phyloP scores from a whole-genome alignment of 2,329 filamentous ascomycete species.

The Thielaviopsis euricoi region DNA sequence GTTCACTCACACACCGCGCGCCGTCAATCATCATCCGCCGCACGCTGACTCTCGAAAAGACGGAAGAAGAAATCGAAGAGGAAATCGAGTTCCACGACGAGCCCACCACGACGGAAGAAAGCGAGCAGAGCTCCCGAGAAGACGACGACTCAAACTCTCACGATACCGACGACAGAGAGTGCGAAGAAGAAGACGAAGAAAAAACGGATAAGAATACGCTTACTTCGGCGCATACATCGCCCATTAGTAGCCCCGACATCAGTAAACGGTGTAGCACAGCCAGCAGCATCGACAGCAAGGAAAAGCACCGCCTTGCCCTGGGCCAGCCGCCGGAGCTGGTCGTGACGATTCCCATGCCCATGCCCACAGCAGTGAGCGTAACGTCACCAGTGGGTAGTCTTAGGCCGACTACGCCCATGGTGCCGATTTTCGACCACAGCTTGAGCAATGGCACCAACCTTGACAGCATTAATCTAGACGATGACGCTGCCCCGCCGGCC shows the following conservation, averaged over 20 bases:
- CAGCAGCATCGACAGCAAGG: constrained; percentile 11
- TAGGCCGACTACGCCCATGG: constrained; percentile 10
- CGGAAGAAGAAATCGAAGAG: constrained; percentile 17
- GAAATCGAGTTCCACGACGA: constrained; percentile 8
- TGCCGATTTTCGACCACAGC: constrained; percentile 18
- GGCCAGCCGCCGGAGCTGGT: constrained; percentile 7
- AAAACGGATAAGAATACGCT: constrained; percentile 11
- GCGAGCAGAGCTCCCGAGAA: neutral
- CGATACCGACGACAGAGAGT: constrained; percentile 5
- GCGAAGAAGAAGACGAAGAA: constrained; percentile 9
- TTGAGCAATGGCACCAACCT: constrained; percentile 31
- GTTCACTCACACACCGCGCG: constrained; percentile 40
- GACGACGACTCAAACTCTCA: neutral
- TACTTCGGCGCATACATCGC: constrained; percentile 9
- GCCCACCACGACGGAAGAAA: neutral
- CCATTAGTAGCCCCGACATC: constrained; percentile 7
- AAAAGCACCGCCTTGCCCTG: constrained; percentile 10
- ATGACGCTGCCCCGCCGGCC: constrained; percentile 24
- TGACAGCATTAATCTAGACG: constrained; percentile 51
- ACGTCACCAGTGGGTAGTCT: constrained; percentile 9
- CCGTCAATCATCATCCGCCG: neutral
- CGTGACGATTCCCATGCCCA: constrained; percentile 10
- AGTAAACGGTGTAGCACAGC: constrained; percentile 11
- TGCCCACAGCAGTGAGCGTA: constrained; percentile 9
- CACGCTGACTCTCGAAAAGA: constrained; percentile 2